These are phyloP conservation scores for Moesziomyces aphidis DNA, from an alignment of 1,284 basidiomycete species.

Conservation along the genomic window DNA sequence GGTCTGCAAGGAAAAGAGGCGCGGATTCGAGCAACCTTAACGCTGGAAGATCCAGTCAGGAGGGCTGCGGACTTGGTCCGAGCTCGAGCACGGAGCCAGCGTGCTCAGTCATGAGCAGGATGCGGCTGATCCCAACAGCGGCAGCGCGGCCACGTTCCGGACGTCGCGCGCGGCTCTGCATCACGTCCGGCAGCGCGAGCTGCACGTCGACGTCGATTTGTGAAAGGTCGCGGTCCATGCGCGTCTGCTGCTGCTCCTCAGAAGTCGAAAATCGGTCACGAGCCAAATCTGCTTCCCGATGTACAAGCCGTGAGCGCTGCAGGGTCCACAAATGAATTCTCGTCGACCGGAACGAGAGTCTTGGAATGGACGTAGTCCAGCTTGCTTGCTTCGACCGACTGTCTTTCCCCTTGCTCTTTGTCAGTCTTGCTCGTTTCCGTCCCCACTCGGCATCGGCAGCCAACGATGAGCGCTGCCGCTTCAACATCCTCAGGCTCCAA, in stretches of 20 bases:
- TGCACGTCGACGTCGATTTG: conserved; percentile 9
- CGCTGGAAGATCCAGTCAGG: no score
- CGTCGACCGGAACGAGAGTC: background rate
- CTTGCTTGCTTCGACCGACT: no score
- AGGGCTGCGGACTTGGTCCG: background rate
- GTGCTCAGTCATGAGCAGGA: conserved; percentile 10
- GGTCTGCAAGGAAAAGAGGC: background rate
- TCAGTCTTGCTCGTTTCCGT: background rate
- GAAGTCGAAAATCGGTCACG: background rate
- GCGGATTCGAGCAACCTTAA: no score
- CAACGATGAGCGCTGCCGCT: conserved; percentile 6
- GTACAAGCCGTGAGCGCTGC: conserved; percentile 1
- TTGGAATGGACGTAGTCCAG: no score
- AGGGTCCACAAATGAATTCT: conserved; percentile 7
- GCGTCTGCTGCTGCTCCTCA: background rate
- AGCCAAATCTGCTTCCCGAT: no score
- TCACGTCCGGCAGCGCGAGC: background rate
- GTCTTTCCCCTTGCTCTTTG: no score
- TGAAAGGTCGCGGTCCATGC: background rate
- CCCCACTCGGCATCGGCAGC: background rate
- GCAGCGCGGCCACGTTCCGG: conserved; percentile 12
- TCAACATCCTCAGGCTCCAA: conserved; percentile 73
- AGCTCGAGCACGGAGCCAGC: background rate
- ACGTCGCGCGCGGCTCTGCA: conserved; percentile 19
- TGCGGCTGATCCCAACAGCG: background rate